phyloP scores from a whole-genome alignment of 345 rosid species.

The Murraya koenigii region DNA sequence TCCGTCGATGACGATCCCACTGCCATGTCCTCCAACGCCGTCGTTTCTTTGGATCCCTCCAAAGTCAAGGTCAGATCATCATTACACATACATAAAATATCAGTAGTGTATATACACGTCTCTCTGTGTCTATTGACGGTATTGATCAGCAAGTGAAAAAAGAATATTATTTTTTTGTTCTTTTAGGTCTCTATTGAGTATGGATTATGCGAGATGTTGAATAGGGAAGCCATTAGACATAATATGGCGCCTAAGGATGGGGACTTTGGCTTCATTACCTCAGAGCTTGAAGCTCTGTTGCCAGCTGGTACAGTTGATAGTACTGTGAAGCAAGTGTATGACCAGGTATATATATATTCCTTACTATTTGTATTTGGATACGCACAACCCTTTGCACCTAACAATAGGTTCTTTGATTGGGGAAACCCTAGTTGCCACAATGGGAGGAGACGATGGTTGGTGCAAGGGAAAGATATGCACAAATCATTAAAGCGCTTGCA shows the following conservation, averaged over 20 bases:
- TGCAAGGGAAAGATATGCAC: constrained; percentile 54
- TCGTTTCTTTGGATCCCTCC: constrained; percentile 40
- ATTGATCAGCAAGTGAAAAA: too few species aligned
- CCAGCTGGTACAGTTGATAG: constrained; percentile 68
- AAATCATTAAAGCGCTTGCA: constrained; percentile 56
- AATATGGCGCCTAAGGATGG: constrained; percentile 63
- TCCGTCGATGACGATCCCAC: constrained; percentile 33
- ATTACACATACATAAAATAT: neutral
- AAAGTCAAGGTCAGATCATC: constrained; percentile 58
- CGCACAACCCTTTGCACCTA: neutral
- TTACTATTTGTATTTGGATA: too few species aligned
- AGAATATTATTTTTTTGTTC: neutral
- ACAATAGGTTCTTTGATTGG: constrained; percentile 8
- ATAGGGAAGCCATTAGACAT: constrained; percentile 47
- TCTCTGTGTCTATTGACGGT: too few species aligned
- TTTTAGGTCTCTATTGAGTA: constrained; percentile 65
- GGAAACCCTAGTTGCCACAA: constrained; percentile 49
- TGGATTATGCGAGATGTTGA: constrained; percentile 83
- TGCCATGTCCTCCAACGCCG: constrained; percentile 33
- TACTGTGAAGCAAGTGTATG: constrained; percentile 39
- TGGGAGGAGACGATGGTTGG: constrained; percentile 59
- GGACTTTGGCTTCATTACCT: constrained; percentile 45
- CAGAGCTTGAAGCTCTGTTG: constrained; percentile 57
- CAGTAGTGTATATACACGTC: too few species aligned
- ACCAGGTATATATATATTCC: constrained; percentile 39